A percentile compares a stretch with the other conserved stretches of the same genome.
phyloP scores from a whole-genome alignment of 805 yeast species.

The Candida vaughaniae region DNA sequence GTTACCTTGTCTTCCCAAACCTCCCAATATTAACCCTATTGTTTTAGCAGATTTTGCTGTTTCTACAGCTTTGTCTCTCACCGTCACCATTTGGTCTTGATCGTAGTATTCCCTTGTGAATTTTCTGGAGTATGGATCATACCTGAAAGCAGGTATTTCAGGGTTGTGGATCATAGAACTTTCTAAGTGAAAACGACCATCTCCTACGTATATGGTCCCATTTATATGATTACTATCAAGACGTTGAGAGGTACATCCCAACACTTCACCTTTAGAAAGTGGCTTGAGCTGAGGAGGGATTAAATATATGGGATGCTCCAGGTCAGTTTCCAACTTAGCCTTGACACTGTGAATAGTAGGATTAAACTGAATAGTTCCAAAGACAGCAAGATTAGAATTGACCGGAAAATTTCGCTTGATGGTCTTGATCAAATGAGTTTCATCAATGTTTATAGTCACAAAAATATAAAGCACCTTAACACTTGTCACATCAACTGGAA shows the following conservation, averaged over 20 bases:
- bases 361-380: slow-evolving; percentile 96
- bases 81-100: slow-evolving; percentile 74
- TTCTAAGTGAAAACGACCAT: slow-evolving; percentile 94
- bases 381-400: slow-evolving; percentile 73
- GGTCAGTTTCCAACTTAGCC: slow-evolving; percentile 53
- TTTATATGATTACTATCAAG: slow-evolving; percentile 61
- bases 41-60: slow-evolving; percentile 60
- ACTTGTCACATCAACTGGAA: slow-evolving; percentile 87
- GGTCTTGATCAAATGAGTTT: slow-evolving; percentile 75
- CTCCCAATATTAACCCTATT: slow-evolving; percentile 86
- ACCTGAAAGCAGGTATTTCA: slow-evolving; percentile 83
- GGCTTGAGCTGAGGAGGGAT: slow-evolving; percentile 92
- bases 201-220: slow-evolving; percentile 91
- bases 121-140: slow-evolving; percentile 92
- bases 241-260: slow-evolving; percentile 93
- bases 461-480: slow-evolving; percentile 93
- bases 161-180: slow-evolving; percentile 98
- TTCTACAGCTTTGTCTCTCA: slow-evolving; percentile 71
- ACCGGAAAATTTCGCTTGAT: slow-evolving; percentile 62
- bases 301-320: slow-evolving; percentile 52
- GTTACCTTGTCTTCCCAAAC: slow-evolving; percentile 94
- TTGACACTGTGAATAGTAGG: slow-evolving; percentile 84
- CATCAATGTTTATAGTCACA: slow-evolving; percentile 90
- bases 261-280: slow-evolving; percentile 89
- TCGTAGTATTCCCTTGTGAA: slow-evolving; percentile 88